Base-by-base conservation (phyloP, 169 alveolate species). In the Cryptosporidium parvum region DNA sequence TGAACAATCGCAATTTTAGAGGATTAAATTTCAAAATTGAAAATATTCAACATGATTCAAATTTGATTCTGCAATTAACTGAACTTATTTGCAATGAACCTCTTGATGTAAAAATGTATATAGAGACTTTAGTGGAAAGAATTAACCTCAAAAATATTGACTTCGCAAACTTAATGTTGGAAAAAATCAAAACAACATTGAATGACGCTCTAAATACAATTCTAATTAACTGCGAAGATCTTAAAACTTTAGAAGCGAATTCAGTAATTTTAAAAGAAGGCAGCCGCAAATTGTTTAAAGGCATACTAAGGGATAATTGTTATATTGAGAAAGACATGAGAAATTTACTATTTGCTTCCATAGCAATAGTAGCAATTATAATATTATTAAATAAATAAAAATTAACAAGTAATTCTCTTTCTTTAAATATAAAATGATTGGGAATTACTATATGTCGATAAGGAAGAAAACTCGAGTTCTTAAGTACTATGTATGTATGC, bases 171-270 rank as follows among this genome's bases (percentile, higher is more conserved):
- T n/a, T 65, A 9, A 21, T 21, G 69, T 18, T 42, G 3, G 75
- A 61, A 14, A 58, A 5, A 23, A 44, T 80, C 29, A 59, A 62
- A n/a, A 18, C n/a, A 3, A 9, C 69, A 44, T 51, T 80, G 9
- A 80, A 42, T 0, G 75, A 67, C 18, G 3, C 80, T 10, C 52
- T 80, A 4, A 65, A 37, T 33, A 65, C 75, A 42, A 35, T 29
- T 2, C 44, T 80, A 16, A n/a, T 58, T 12, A 80, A 65, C 33
- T 26, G 44, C 12, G 89, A 80, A 65, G 67, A 80, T 42, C 44
- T 80, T 8, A 29, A 4, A 21, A 61, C 26, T 42, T 51, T 80
- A 16, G 89, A 80, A 65, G 51, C 16, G n/a, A 80, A 80, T 18
- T 26, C 89, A 3, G 7, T 6, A 5, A 44, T 42, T 56, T 56